Conservation (phyloP, 1,284 basidiomycete genomes). For the Taiwanofungus camphoratus region DNA sequence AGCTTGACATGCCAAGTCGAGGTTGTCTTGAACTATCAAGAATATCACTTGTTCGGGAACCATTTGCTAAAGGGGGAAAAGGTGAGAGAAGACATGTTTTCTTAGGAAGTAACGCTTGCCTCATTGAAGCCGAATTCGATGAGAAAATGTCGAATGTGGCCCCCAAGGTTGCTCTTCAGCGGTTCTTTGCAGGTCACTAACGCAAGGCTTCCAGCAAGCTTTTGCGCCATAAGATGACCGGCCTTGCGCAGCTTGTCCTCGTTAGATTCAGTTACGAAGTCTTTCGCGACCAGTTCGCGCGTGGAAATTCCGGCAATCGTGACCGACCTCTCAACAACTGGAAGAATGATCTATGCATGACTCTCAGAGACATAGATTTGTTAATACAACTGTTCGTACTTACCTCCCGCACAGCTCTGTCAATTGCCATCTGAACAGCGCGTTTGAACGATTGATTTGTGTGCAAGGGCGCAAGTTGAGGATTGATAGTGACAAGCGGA, state of each 20-base stretch:
- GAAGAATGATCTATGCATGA: conserved; percentile 76
- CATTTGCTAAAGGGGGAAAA: conserved; percentile 35
- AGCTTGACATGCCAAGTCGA: conserved; percentile 90
- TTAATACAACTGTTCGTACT: conserved; percentile 16
- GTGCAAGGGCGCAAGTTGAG: conserved; percentile 67
- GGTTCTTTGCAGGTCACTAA: conserved; percentile 99
- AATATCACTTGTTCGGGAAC: conserved; percentile 69
- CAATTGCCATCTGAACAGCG: conserved; percentile 87
- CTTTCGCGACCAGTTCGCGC: conserved; percentile 91
- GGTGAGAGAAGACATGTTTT: neutral
- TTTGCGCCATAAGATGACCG: conserved; percentile 95
- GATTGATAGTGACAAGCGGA: conserved; percentile 75
- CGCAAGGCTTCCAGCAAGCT: conserved; percentile 93
- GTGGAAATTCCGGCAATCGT: conserved; percentile 99
- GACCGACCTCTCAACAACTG: conserved; percentile 98
- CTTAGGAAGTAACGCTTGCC: conserved; percentile 32
- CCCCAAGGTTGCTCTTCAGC: conserved; percentile 87
- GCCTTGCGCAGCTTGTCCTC: conserved; percentile 90
- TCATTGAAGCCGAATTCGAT: conserved; percentile 86
- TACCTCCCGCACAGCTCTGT: conserved; percentile 92
- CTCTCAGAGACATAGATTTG: conserved; percentile 1
- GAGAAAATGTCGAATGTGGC: conserved; percentile 79
- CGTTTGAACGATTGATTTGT: conserved; percentile 86
- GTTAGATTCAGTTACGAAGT: conserved; percentile 93
- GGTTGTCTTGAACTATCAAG: conserved; percentile 87